Evolutionary conservation across 768 basidiomycete species (phyloP).

Genomic region (Trametes elegans): DNA sequence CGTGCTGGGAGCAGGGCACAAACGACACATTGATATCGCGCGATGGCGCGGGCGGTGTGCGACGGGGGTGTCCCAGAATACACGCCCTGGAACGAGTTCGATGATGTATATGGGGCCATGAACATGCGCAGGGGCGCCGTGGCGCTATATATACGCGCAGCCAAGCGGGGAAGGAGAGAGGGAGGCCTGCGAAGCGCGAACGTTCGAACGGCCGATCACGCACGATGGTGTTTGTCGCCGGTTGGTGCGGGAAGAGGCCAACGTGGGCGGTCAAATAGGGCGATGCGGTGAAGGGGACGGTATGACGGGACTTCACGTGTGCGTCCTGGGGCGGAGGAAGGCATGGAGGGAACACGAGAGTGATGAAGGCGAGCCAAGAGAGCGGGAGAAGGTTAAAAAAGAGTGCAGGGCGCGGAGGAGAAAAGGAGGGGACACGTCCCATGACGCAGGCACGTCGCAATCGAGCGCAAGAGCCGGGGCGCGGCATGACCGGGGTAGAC

Average conservation of each 20-base stretch:
- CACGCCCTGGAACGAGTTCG: too few species aligned
- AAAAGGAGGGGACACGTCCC: conserved; percentile 10
- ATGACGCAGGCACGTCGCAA: conserved; percentile 22
- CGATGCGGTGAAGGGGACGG: not conserved
- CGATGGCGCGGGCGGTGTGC: not conserved
- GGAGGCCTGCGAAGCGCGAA: not conserved
- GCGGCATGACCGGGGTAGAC: conserved; percentile 6
- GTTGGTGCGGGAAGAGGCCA: not conserved
- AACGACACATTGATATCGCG: too few species aligned
- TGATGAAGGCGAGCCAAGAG: conserved; percentile 9
- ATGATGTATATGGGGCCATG: not conserved
- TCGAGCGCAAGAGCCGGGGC: conserved; percentile 20
- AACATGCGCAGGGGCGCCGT: not conserved
- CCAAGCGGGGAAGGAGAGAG: not conserved
- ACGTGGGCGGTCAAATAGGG: conserved; percentile 1
- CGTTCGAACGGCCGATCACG: conserved; percentile 6
- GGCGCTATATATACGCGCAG: not conserved
- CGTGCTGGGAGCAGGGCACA: not conserved
- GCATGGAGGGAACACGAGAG: conserved; percentile 3
- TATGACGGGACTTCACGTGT: conserved; percentile 8
- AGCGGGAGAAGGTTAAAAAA: conserved; percentile 14
- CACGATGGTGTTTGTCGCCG: conserved; percentile 5
- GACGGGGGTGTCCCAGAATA: too few species aligned
- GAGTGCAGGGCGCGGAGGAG: not conserved
- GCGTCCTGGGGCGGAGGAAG: not conserved